Base-by-base conservation (phyloP, 2,329 filamentous ascomycete species). In the Penicillium sumatraense region DNA sequence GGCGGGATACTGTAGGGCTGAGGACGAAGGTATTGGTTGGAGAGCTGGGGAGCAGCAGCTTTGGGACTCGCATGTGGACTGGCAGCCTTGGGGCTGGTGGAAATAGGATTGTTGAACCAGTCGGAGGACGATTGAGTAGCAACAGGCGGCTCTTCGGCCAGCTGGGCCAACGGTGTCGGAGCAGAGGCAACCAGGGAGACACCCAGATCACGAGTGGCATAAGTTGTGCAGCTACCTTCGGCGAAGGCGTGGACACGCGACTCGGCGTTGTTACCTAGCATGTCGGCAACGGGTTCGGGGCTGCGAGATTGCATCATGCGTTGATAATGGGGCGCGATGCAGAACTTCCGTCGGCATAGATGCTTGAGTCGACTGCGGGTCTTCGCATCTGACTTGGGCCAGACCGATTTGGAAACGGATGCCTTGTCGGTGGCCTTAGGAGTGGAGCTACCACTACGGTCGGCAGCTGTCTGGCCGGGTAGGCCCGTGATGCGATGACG, bases 251-350 rank as follows among this genome's bases (percentile, higher is more conserved):
- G 59, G 27, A 63, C 60, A 10, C 65, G 65, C 13, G 68, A 41
- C 46, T 66, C 65, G 11, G 74, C 67, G 8, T 72, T 67, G 8
- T 72, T 65, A 16, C 61, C 64, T 29, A 73, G 67, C 40, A 74
- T 67, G 41, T 79, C 74, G 36, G 69, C 70, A 62, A 84, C 79
- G 2, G 85, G 85, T 21, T 85, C 86, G 10, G 86, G 85, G 51
- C 82, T 87, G 49, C 84, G 78, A 33, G 80, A 82, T 58, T 81
- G 79, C 58, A 88, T 75, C 62, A 88, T 77, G 56, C 86, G 80
- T 66, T 87, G 83, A 66, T 88, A 88, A 64, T 88, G 84, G 18
- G 85, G 83, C 31, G 84, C 82, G 47, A 88, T 81, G 6, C 80
- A 83, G 54, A 86, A 84, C 65, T 86, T 85, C 59, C 80, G 78